Conservation (phyloP, 2,329 filamentous ascomycete genomes). For the Periconia sp. region DNA sequence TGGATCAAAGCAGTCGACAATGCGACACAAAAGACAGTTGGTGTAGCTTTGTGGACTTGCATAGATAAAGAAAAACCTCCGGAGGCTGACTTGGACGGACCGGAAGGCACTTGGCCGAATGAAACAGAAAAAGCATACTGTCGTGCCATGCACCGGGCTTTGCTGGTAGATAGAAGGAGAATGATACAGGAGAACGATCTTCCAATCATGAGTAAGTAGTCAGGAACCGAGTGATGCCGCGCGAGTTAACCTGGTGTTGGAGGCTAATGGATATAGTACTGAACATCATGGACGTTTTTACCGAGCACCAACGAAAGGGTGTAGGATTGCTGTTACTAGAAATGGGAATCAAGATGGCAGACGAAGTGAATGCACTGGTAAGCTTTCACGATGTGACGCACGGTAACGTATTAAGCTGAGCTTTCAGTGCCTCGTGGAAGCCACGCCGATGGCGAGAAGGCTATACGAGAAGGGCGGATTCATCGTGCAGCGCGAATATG, state of each 20-base stretch:
- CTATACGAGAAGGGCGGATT: slow-evolving; percentile 1
- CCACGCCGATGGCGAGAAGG: not conserved
- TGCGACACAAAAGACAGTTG: not conserved
- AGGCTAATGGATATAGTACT: not conserved
- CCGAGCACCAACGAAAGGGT: slow-evolving; percentile 3
- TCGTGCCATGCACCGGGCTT: not conserved
- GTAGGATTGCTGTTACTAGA: not conserved
- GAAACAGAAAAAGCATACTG: slow-evolving; percentile 3
- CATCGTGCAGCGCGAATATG: not conserved
- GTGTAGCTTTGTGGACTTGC: slow-evolving; percentile 1
- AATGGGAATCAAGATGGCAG: not conserved
- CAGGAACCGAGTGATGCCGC: not conserved
- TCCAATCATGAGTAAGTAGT: not conserved
- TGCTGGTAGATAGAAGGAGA: not conserved
- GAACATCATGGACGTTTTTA: slow-evolving; percentile 3
- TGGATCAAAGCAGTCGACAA: slow-evolving; percentile 1
- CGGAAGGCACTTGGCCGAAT: not conserved
- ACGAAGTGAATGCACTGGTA: slow-evolving; percentile 4
- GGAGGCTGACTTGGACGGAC: slow-evolving; percentile 1
- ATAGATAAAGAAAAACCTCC: slow-evolving; percentile 2
- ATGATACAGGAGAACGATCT: slow-evolving; percentile 1
- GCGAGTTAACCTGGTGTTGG: not conserved
- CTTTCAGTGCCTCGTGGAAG: too few relatives aligned
- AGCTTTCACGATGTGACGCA: not conserved
- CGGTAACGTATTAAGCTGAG: too few relatives aligned